Conservation (phyloP, 108 stramenopile species). For the Stephanodiscus minutulus region DNA sequence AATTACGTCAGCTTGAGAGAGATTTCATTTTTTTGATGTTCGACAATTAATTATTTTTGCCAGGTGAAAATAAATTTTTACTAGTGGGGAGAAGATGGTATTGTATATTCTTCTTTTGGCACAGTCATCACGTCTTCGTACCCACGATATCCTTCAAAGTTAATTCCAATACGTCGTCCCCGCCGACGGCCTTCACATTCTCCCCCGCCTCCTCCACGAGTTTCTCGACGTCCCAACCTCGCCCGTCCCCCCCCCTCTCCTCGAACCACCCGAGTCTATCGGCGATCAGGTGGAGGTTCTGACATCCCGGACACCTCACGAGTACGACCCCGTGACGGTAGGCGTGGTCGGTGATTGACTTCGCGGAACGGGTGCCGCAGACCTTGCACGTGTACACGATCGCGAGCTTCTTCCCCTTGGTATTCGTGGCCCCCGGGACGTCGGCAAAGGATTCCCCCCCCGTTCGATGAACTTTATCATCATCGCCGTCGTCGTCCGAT, state of each 20-base stretch:
- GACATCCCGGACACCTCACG: constrained; percentile 92
- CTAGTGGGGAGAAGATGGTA: background rate
- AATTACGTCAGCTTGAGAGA: too few relatives aligned
- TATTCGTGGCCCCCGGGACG: constrained; percentile 54
- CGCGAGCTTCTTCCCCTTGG: constrained; percentile 75
- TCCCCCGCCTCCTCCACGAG: constrained; percentile 59
- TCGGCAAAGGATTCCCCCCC: constrained; percentile 32
- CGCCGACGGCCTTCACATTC: constrained; percentile 63
- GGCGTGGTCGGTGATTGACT: constrained; percentile 91
- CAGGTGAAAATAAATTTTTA: too few relatives aligned
- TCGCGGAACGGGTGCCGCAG: constrained; percentile 96
- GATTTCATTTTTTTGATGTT: too few relatives aligned
- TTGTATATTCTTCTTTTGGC: background rate
- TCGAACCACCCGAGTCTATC: constrained; percentile 89
- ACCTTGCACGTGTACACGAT: constrained; percentile 92
- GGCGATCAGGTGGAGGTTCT: constrained; percentile 95
- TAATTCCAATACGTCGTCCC: constrained; percentile 78
- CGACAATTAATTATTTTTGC: too few relatives aligned
- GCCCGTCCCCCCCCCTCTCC: constrained; percentile 46
- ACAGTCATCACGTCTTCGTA: constrained; percentile 10
- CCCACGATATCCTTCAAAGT: constrained; percentile 77
- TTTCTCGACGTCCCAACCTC: constrained; percentile 76
- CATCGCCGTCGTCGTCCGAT: background rate
- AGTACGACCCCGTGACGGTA: constrained; percentile 95
- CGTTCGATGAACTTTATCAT: background rate